Evolutionary conservation across 805 yeast genomes (phyloP).

Genomic region (Ogataea paraovalis): DNA sequence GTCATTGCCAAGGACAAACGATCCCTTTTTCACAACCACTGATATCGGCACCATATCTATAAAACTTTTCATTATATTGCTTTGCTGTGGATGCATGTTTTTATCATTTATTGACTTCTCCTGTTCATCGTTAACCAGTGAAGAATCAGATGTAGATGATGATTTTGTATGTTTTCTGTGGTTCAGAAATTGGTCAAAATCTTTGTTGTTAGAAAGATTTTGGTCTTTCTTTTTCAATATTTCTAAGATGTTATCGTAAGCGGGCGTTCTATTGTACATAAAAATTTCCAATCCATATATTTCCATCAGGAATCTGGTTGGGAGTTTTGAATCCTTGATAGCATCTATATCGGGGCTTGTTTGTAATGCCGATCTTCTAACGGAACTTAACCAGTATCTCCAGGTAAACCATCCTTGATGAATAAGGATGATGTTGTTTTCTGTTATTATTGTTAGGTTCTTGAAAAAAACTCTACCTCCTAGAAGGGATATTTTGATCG

Average conservation of each 20-base stretch:
- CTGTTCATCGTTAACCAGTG: slow-evolving; percentile 4
- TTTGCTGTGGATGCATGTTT: slow-evolving; percentile 6
- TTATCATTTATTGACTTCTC: background rate
- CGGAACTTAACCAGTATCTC: slow-evolving; percentile 77
- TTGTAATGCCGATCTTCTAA: slow-evolving; percentile 37
- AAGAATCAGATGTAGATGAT: slow-evolving; percentile 3
- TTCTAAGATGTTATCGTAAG: slow-evolving; percentile 64
- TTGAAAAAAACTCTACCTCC: slow-evolving; percentile 82
- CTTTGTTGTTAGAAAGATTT: slow-evolving; percentile 1
- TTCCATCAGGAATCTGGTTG: slow-evolving; percentile 52
- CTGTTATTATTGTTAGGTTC: slow-evolving; percentile 68
- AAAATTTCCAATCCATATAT: slow-evolving; percentile 81
- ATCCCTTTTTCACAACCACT: slow-evolving; percentile 57
- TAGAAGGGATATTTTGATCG: slow-evolving; percentile 70
- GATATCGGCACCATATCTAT: slow-evolving; percentile 53
- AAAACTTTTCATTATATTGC: background rate
- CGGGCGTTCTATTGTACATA: slow-evolving; percentile 71
- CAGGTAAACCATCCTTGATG: slow-evolving; percentile 77
- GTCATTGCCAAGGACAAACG: slow-evolving; percentile 75
- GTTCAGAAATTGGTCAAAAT: slow-evolving; percentile 6
- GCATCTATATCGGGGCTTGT: slow-evolving; percentile 18
- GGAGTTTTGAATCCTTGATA: slow-evolving; percentile 43
- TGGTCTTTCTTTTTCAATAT: slow-evolving; percentile 8
- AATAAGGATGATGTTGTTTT: slow-evolving; percentile 66
- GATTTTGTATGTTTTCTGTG: slow-evolving; percentile 1